phyloP scores from a whole-genome alignment of 768 basidiomycete genomes.

The Hericium erinaceus region DNA sequence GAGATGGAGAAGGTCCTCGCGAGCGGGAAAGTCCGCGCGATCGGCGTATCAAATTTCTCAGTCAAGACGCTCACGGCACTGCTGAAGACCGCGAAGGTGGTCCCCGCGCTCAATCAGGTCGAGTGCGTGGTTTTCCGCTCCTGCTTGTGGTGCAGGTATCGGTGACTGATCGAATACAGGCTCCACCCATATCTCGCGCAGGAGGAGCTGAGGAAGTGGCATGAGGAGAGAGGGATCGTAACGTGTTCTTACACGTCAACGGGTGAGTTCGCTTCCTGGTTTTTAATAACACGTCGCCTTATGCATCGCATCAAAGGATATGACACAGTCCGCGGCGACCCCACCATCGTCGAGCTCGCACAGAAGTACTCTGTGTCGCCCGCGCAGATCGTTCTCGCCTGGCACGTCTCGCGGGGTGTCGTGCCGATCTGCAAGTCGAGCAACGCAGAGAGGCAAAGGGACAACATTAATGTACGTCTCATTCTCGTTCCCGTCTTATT shows the following conservation, averaged over 20 bases:
- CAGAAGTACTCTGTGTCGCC: constrained; percentile 36
- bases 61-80: constrained; percentile 33
- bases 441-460: constrained; percentile 36
- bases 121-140: constrained; percentile 27
- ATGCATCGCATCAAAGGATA: background rate
- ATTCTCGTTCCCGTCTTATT: too few species aligned
- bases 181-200: constrained; percentile 46
- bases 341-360: constrained; percentile 34
- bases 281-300: background rate
- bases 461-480: constrained; percentile 36
- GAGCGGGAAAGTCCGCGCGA: constrained; percentile 49
- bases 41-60: constrained; percentile 54
- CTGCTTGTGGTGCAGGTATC: background rate
- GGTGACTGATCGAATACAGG: constrained; percentile 16
- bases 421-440: constrained; percentile 39
- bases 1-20: constrained; percentile 69
- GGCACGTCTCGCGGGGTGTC: constrained; percentile 39
- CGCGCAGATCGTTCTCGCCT: constrained; percentile 41
- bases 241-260: constrained; percentile 42
- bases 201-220: constrained; percentile 36
- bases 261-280: constrained; percentile 19
- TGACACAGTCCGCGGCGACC: constrained; percentile 33
- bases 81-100: constrained; percentile 27
- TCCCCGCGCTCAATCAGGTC: constrained; percentile 39
- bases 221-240: constrained; percentile 38